Base-by-base conservation (phyloP, 805 yeast species). In the Hanseniaspora thailandica region DNA sequence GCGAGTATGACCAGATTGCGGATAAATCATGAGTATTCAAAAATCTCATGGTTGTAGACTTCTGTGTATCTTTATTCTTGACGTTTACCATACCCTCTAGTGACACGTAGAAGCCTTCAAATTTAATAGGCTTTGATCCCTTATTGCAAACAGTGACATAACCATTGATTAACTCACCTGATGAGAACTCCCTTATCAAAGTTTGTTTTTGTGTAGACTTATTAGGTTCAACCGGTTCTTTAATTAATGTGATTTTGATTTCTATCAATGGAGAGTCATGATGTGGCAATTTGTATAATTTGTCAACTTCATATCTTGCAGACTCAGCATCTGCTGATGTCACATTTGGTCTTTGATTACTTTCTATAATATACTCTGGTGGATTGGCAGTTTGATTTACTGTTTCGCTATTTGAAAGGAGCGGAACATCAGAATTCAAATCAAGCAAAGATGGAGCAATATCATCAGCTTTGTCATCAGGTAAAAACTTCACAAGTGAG, bases 61-160 rank as follows among this genome's bases (percentile, higher is more conserved):
- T 61, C 5, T 47, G 40, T 3, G 39, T 19, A 3, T 47, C 55
- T 8, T 45, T 45, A 40, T 63, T 63, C 25, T 56, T 51, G 0
- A 65, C 53, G 4, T 70, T 67, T 25, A 67, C 61, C 17, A 62
- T 65, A 1, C 84, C 84, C 60, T 80, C 84, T 31, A 80, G 67
- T 1, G 80, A 69, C 7, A 79, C 75, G 52, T 76, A 71, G 57
- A 78, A 73, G 78, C 77, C 77, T 56, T 79, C 82, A 59, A 79
- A 80, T 7, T 75, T 73, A n/a, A 80, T 68, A 0, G 71, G 66
- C 17, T 64, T 57, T 1, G 61, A 50, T 1, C 76, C 63, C 6
- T 59, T 66, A 59, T 78, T 79, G 49, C 68, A 66, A 20, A 78
- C 67, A 0, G 63, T 57, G 7, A 75, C 66, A 55, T 70, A 74